Base-by-base conservation (phyloP, 768 basidiomycete genomes). In the Calocybe cyanea region DNA sequence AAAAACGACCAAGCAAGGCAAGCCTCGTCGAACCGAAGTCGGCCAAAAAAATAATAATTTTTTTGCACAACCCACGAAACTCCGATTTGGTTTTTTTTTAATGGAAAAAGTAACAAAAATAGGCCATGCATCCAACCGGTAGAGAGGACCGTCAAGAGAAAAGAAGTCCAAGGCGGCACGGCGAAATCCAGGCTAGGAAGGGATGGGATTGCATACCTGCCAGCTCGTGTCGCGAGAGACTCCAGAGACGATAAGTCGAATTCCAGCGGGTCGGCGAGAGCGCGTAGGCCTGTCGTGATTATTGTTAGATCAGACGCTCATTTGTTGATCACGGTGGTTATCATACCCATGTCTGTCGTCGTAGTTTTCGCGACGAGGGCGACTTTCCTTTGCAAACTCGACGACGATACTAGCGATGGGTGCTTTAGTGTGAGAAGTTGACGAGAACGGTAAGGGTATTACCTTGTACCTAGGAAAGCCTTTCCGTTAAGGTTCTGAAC, bases 221-320 rank as follows among this genome's bases (percentile, higher is more conserved):
- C 94, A 98, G 67, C 93, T 96, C 37, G 92, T 95, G 63, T 94
- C 90, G 62, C 87, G 84, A 55, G 92, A 90, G 53, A 98, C 80
- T 45, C 92, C 92, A 31, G 86, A 80, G 48, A 99, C 91, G 50
- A 87, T 75, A 46, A 97, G 73, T 55, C 92, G 85, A 49, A 86
- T 79, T 7, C 90, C 90, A 48, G 85, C 82, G 46, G 89, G 88
- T 46, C 89, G 74, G 37, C 87, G 81, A 31, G 85, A 71, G 34
- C 89, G 82, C 32, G 81, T 71, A 35, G 78, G 78, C 50, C 70
- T 71, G 58, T 37, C 13, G 51, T 41, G 47, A 31, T 28, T 11
- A 28, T 5, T 11, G 50, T 10, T 38, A 43, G 43, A 41, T 46
- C 55, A 33, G 55, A 52, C 34, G n/a, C 15, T 54, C 30, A 58